Percentiles rank a stretch among this genome's conserved stretches.
These are phyloP conservation scores for Ophiosphaerella korrae DNA, from an alignment of 2,329 filamentous ascomycete genomes.

Conservation along the genomic window DNA sequence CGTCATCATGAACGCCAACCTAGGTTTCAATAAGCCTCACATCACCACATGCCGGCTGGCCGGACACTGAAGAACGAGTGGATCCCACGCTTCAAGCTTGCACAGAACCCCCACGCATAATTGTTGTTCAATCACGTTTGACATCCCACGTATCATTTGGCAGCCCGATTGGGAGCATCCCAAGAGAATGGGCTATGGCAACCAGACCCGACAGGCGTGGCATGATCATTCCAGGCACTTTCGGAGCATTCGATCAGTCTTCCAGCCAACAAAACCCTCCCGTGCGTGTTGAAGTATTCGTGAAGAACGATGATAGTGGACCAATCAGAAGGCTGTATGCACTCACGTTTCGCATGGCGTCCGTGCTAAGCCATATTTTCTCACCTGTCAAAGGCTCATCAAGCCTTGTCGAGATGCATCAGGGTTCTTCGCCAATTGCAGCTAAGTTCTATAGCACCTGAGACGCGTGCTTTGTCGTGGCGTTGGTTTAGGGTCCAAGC, in stretches of 20 bases:
- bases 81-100: constrained; percentile 2
- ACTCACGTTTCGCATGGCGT: constrained; percentile 22
- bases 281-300: constrained; percentile 10
- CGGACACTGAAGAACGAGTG: too few species aligned
- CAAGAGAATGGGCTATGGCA: constrained; percentile 22
- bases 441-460: constrained; percentile 12
- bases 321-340: constrained; percentile 27
- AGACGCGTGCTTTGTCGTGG: not conserved
- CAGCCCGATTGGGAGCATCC: constrained; percentile 5
- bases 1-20: too few species aligned
- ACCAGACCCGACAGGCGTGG: constrained; percentile 11
- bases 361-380: constrained; percentile 15
- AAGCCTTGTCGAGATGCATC: constrained; percentile 7
- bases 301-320: constrained; percentile 2
- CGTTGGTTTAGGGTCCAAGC: not conserved
- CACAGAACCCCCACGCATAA: constrained; percentile 7
- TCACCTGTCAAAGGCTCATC: constrained; percentile 8
- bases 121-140: not conserved
- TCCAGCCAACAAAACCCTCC: constrained; percentile 8
- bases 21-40: too few species aligned
- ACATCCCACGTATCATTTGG: not conserved
- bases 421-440: constrained; percentile 17
- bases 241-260: not conserved
- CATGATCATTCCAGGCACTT: constrained; percentile 5
- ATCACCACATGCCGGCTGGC: too few species aligned